Conservation (phyloP, 352 stramenopile genomes). For the Phytophthora aleatoria region DNA sequence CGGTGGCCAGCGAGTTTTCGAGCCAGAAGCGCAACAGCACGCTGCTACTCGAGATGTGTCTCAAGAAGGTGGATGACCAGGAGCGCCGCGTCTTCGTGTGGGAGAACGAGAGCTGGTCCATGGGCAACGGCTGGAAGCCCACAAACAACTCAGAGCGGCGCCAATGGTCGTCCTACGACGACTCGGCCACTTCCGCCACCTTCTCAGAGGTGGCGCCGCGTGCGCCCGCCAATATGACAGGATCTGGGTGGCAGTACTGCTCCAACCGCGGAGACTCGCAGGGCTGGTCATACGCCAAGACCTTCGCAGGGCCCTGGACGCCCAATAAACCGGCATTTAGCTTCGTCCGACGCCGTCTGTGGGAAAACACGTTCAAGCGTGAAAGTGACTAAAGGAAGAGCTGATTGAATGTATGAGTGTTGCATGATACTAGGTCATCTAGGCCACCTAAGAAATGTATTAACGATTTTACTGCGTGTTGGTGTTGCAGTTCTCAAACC, state of each 20-base stretch:
- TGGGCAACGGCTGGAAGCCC: slow-evolving; percentile 51
- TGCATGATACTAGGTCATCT: background rate
- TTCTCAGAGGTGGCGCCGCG: slow-evolving; percentile 53
- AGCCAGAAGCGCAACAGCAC: slow-evolving; percentile 52
- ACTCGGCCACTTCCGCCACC: slow-evolving; percentile 42
- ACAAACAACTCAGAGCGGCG: slow-evolving; percentile 49
- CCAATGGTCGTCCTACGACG: slow-evolving; percentile 64
- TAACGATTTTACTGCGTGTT: slow-evolving; percentile 15
- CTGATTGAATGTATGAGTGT: slow-evolving; percentile 20
- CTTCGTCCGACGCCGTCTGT: slow-evolving; percentile 71
- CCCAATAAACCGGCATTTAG: slow-evolving; percentile 52
- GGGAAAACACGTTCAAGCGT: slow-evolving; percentile 66
- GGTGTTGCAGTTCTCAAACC: too few species aligned
- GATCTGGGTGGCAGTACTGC: slow-evolving; percentile 61
- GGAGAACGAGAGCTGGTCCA: slow-evolving; percentile 71
- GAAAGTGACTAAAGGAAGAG: slow-evolving; percentile 2
- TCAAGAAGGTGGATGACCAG: slow-evolving; percentile 43
- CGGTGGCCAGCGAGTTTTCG: slow-evolving; percentile 46
- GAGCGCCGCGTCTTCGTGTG: slow-evolving; percentile 52
- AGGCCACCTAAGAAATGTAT: slow-evolving; percentile 12
- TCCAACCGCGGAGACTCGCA: slow-evolving; percentile 50
- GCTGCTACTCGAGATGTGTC: slow-evolving; percentile 61
- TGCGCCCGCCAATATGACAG: slow-evolving; percentile 42
- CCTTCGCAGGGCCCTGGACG: slow-evolving; percentile 63
- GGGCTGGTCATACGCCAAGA: slow-evolving; percentile 73